Base-by-base conservation (phyloP, 169 alveolate species). In the Plasmodium gonderi region DNA sequence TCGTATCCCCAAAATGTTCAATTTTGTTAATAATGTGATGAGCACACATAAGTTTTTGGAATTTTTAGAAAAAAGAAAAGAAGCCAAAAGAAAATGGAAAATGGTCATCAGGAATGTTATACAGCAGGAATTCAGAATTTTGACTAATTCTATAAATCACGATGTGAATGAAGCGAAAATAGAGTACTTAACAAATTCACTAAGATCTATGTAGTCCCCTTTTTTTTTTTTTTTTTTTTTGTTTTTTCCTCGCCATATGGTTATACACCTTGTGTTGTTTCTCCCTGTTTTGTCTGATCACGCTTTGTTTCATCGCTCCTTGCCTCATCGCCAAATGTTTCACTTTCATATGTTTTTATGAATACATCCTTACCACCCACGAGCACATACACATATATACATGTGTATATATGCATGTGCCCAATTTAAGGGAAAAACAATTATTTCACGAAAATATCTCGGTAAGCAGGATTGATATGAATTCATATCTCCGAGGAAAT, bases 81-180 rank as follows among this genome's bases (percentile, higher is more conserved):
- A 74, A 85, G 87, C 85, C 29, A 75, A 75, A 29, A 49, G 36
- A 45, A 85, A 85, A 74, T 85, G 92, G 92, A 85, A 75, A 60
- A 38, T 49, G 26, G 67, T 85, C 33, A 60, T 74, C 44, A 75
- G 85, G 68, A 74, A 85, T 85, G 29, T 85, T 36, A 12, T 85
- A 26, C 85, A 36, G 1, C 64, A 85, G 31, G 92, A 85, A 44
- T 74, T 85, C 9, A 29, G 68, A 31, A 36, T 74, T 85, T 75
- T 85, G 38, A 51, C 33, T 20, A 29, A 74, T 29, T 74, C 92
- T 31, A 54, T 85, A 40, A 74, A 45, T 85, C 44, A 77, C 29
- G 54, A 85, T 40, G 54, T 54, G 29, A 51, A 74, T 60, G 92
- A 85, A 40, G 85, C 83, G 26, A 75, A 85, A 85, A 74, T 85